These are phyloP conservation scores for Candida nemodendra DNA, from an alignment of 805 yeast species.

Conservation along the genomic window DNA sequence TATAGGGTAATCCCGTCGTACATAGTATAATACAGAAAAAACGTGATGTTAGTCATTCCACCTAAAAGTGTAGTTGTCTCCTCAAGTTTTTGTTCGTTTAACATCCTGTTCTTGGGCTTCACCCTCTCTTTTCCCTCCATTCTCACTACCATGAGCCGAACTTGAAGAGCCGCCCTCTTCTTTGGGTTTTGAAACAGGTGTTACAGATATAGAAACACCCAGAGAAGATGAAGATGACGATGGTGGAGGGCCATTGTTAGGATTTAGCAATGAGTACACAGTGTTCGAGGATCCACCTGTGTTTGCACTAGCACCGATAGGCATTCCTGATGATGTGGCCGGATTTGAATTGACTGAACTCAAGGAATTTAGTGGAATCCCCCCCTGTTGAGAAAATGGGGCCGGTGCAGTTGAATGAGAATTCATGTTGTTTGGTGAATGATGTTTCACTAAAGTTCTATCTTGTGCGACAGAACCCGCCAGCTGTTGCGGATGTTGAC, in stretches of 20 bases:
- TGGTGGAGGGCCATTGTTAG: slow-evolving; percentile 9
- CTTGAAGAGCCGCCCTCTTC: neutral
- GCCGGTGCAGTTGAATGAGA: slow-evolving; percentile 14
- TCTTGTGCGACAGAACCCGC: slow-evolving; percentile 5
- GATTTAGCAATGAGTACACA: slow-evolving; percentile 24
- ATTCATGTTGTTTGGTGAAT: slow-evolving; percentile 9
- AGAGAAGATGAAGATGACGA: neutral
- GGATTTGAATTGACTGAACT: slow-evolving; percentile 10
- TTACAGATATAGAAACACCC: neutral
- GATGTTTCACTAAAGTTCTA: slow-evolving; percentile 7
- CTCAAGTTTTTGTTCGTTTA: slow-evolving; percentile 4
- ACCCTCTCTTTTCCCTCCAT: slow-evolving; percentile 2
- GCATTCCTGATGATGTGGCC: neutral
- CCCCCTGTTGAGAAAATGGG: neutral
- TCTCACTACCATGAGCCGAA: neutral
- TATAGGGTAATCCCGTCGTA: no score
- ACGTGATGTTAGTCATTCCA: no score
- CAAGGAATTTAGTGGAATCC: slow-evolving; percentile 9
- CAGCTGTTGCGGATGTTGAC: neutral
- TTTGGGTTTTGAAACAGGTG: neutral
- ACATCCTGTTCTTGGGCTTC: neutral
- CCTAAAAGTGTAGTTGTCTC: no score
- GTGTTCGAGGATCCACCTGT: slow-evolving; percentile 14
- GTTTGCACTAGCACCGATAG: neutral
- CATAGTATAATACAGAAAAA: no score